Conservation (phyloP, 75 land plant species). For the Pseudotsuga menziesii region DNA sequence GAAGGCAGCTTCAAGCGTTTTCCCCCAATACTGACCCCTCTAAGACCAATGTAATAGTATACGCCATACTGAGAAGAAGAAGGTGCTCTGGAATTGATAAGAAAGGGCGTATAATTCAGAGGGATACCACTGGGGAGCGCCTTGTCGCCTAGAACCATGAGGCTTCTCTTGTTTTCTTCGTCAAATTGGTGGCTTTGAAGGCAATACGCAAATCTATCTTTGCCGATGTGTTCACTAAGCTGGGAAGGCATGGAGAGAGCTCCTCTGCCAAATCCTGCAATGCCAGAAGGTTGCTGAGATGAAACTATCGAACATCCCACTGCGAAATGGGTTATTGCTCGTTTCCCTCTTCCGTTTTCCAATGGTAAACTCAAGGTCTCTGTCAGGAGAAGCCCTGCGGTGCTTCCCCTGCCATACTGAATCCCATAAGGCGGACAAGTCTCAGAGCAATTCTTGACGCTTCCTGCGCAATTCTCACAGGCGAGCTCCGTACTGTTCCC, state of each 20-base stretch:
- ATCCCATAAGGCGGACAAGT: conserved; percentile 50
- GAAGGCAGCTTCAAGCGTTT: conserved; percentile 33
- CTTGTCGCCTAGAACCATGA: no score
- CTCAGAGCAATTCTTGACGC: conserved; percentile 15
- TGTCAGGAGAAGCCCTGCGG: conserved; percentile 37
- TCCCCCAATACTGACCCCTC: conserved; percentile 39
- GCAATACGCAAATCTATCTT: conserved; percentile 33
- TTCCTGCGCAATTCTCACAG: conserved; percentile 4
- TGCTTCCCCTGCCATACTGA: conserved; percentile 50
- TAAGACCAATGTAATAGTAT: conserved; percentile 54
- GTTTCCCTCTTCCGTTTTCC: not conserved
- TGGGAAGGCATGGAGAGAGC: conserved; percentile 45
- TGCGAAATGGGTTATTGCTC: conserved; percentile 12
- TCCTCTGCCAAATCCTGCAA: conserved; percentile 62
- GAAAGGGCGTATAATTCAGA: no score
- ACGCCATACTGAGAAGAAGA: not conserved
- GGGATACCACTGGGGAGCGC: no score
- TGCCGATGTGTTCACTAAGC: conserved; percentile 9
- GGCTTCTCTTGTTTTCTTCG: conserved; percentile 11
- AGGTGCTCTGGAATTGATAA: no score
- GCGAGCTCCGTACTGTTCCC: not conserved
- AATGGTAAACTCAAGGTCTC: conserved; percentile 31
- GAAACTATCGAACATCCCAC: conserved; percentile 60
- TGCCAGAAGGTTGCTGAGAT: conserved; percentile 30
- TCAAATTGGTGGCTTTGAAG: conserved; percentile 44